Evolutionary conservation across 176 grass and related monocot genomes (phyloP).

Genomic region (Coix lacrymajobi): DNA sequence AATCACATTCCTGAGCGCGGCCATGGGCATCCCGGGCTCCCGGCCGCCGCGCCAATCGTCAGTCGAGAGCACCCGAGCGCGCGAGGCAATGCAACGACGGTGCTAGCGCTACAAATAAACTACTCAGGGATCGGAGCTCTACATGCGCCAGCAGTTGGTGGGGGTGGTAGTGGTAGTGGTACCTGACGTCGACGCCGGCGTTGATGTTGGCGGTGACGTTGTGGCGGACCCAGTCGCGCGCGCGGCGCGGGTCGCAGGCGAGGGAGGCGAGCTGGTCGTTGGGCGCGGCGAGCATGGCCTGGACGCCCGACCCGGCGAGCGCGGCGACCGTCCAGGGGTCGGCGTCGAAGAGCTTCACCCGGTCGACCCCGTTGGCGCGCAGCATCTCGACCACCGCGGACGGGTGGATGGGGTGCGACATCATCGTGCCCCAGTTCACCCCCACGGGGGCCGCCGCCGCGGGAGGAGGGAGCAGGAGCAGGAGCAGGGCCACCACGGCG

Average conservation of each 20-base stretch:
- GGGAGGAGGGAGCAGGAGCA: neutral
- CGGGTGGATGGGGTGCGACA: conserved; percentile 78
- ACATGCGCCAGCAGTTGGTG: neutral
- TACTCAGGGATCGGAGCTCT: neutral
- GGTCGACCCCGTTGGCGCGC: conserved; percentile 48
- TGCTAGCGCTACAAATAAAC: neutral
- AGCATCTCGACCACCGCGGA: conserved; percentile 49
- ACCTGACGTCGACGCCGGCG: conserved; percentile 71
- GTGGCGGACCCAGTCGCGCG: conserved; percentile 55
- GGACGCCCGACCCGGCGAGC: conserved; percentile 45
- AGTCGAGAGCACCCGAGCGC: neutral
- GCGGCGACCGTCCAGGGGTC: conserved; percentile 75
- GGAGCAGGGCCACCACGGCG: conserved; percentile 1
- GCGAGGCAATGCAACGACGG: neutral
- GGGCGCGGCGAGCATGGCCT: conserved; percentile 74
- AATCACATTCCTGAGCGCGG: neutral
- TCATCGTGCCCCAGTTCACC: conserved; percentile 89
- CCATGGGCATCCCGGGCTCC: no score
- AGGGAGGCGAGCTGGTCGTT: conserved; percentile 65
- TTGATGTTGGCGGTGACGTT: conserved; percentile 62
- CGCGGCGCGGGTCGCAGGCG: conserved; percentile 34
- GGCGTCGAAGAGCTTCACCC: conserved; percentile 85
- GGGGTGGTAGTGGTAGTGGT: neutral
- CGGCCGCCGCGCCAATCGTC: neutral
- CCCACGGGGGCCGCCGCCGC: conserved; percentile 26